phyloP scores from a whole-genome alignment of 805 yeast species.

The Candida glaebosa region DNA sequence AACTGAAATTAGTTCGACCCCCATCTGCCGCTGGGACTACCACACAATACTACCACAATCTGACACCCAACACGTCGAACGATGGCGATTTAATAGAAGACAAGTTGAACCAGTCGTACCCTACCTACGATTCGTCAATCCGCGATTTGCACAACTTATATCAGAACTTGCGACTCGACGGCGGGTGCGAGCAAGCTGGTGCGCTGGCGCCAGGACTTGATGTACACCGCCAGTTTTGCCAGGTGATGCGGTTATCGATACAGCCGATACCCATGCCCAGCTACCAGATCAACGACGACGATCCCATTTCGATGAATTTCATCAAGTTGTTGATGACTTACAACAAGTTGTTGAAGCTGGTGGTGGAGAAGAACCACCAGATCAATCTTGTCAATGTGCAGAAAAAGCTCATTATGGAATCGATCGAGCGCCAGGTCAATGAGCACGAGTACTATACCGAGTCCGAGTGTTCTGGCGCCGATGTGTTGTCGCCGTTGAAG shows the following conservation, averaged over 20 bases:
- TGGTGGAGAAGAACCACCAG: conserved; percentile 13
- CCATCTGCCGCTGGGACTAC: background rate
- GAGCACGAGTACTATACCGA: background rate
- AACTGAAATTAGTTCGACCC: background rate
- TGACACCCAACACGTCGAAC: too few relatives aligned
- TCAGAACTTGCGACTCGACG: background rate
- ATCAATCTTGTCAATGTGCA: conserved; percentile 13
- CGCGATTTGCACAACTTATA: background rate
- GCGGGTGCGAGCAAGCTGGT: background rate
- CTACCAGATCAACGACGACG: conserved; percentile 1
- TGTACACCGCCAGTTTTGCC: conserved; percentile 1
- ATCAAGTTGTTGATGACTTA: conserved; percentile 13
- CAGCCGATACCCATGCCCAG: conserved; percentile 5
- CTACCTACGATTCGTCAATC: background rate
- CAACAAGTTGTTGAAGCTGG: conserved; percentile 11
- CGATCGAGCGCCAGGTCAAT: background rate
- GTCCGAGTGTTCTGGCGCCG: background rate
- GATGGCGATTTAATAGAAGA: too few relatives aligned
- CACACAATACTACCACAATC: background rate
- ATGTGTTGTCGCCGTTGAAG: background rate
- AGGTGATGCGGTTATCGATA: background rate
- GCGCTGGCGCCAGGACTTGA: too few relatives aligned
- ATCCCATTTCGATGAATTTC: conserved; percentile 9
- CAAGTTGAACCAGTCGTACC: background rate
- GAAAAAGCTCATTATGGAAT: conserved; percentile 4